A percentile compares a stretch with the other conserved stretches of the same genome.
phyloP scores from a whole-genome alignment of 345 rosid species.

The Conringia planisiliqua region DNA sequence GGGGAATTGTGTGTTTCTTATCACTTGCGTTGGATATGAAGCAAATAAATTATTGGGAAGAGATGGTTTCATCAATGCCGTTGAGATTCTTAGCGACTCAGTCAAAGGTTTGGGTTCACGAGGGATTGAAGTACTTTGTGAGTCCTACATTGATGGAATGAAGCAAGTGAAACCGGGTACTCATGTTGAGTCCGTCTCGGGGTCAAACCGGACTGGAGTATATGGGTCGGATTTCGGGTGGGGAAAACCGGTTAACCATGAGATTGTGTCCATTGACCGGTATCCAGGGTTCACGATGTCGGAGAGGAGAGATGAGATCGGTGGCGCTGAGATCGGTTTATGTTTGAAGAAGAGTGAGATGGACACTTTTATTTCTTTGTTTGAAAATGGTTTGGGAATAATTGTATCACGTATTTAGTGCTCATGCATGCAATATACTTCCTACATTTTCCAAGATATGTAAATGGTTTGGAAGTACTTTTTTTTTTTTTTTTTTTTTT shows the following conservation, averaged over 20 bases:
- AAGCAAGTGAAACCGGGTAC: slow-evolving; percentile 8
- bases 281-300: slow-evolving; percentile 7
- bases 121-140: not conserved
- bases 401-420: not conserved
- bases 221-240: slow-evolving; percentile 26
- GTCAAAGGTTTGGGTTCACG: not conserved
- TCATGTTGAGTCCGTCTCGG: slow-evolving; percentile 8
- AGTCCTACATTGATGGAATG: not conserved
- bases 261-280: slow-evolving; percentile 17
- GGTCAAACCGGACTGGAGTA: slow-evolving; percentile 21
- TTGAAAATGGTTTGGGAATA: not conserved
- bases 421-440: not conserved
- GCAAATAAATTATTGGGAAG: not conserved
- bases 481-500: too few relatives aligned
- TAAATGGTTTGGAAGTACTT: too few relatives aligned
- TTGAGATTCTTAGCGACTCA: not conserved
- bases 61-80: slow-evolving; percentile 6
- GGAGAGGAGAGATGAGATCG: slow-evolving; percentile 14
- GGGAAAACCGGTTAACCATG: slow-evolving; percentile 19
- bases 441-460: too few relatives aligned
- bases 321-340: slow-evolving; percentile 28
- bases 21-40: not conserved
- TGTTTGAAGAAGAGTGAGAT: slow-evolving; percentile 14
- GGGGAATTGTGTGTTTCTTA: slow-evolving; percentile 25
- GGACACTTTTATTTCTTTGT: slow-evolving; percentile 11